Percentiles rank a stretch among this genome's conserved stretches.
Conservation (phyloP, 2,329 filamentous ascomycete genomes). For the Polytolypa hystricis region DNA sequence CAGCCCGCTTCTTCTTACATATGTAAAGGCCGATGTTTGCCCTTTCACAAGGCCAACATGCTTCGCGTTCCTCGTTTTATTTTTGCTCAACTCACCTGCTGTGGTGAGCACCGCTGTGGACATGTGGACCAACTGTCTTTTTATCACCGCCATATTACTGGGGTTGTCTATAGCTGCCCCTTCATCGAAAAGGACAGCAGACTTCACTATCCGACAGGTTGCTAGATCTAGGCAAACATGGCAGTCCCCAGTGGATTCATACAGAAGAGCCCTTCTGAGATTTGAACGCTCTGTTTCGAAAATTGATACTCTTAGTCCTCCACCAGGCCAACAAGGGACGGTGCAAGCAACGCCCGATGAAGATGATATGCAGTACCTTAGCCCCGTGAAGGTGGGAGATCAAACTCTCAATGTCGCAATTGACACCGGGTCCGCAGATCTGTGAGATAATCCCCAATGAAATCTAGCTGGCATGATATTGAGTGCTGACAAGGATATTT, state of each 20-base stretch:
- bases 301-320: too few species aligned
- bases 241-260: background rate
- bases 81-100: too few species aligned
- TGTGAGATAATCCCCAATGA: conserved; percentile 37
- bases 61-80: too few species aligned
- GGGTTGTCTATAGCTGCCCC: background rate
- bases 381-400: conserved; percentile 52
- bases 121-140: too few species aligned
- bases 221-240: background rate
- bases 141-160: background rate
- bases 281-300: background rate
- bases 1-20: too few species aligned
- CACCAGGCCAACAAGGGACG: conserved; percentile 2
- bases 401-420: conserved; percentile 56
- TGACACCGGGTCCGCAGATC: conserved; percentile 58
- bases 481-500: conserved; percentile 11
- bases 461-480: conserved; percentile 1
- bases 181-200: background rate
- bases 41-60: too few species aligned
- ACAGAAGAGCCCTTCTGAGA: background rate
- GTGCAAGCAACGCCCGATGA: conserved; percentile 33
- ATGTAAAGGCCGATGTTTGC: too few species aligned
- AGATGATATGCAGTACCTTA: conserved; percentile 49
- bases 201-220: background rate
- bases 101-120: too few species aligned